Evolutionary conservation across 1,139 yeast species (phyloP), one percentile per base, ranked within the genome.

Genomic region (Ogataea hybrid): DNA sequence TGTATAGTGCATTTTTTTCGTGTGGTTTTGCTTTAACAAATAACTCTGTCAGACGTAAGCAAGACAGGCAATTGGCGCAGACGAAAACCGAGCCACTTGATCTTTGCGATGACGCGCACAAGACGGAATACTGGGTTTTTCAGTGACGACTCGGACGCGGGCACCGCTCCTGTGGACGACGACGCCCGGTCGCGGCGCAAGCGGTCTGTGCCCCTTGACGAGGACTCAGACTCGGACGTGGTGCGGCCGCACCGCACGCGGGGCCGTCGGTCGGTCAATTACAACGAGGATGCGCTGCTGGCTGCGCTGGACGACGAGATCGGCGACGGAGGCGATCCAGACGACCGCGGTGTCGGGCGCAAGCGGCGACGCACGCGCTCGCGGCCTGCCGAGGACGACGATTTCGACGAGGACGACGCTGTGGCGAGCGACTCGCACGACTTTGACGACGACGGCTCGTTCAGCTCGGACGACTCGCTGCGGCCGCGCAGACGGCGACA

Each of bases 281-380:
- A 63, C 43, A 62, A 63, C 44, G 68, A 63, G 44, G 61, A 61
- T 36, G 51, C 50, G 18, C 39, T 51, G 3, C 41, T 58, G 18
- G 52, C 52, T 28, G 50, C 48, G 7, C 32, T 58, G 25, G 58
- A 57, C 20, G 61, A 52, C 21, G 58, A 52, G 27, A 53, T 54
- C 27, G 62, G 52, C 21, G 57, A 57, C 8, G 65, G 58, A 12
- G 58, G 40, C 15, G 48, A 42, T 16, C 29, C 21, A 51, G 44
- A 29, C 55, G 47, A 17, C 57, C 51, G 21, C 52, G 48, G 48
- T 14, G 46, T 31, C 33, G 22, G 15, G 37, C 20, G 39, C 33
- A 22, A 34, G 22, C 33, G 42, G 37, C 37, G 42, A 17, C 40
- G 40, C 20, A 28, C 35, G 22, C 44, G 48, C 39, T 46, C 40